A percentile compares a stretch with the other conserved stretches of the same genome.
These are phyloP conservation scores for Taphrina deformans DNA, from an alignment of 1,139 yeast species.

Conservation along the genomic window DNA sequence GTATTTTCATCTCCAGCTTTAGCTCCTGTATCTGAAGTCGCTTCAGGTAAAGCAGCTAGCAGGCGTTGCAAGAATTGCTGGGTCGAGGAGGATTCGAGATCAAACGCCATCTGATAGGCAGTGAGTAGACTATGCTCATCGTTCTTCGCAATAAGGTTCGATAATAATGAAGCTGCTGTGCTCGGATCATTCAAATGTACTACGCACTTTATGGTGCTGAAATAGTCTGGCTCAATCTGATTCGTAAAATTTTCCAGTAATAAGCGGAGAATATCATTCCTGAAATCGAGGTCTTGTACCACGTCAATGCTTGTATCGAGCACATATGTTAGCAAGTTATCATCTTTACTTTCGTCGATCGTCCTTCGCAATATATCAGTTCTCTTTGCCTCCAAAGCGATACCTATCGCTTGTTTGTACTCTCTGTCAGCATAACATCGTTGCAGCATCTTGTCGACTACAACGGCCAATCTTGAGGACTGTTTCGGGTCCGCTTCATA, in stretches of 20 bases:
- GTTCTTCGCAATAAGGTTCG: slow-evolving; percentile 53
- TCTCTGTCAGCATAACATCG: slow-evolving; percentile 75
- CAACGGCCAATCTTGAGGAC: slow-evolving; percentile 62
- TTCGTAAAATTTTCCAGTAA: slow-evolving; percentile 62
- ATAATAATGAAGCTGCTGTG: slow-evolving; percentile 68
- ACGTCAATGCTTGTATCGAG: slow-evolving; percentile 70
- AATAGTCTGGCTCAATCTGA: slow-evolving; percentile 70
- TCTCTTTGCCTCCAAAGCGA: slow-evolving; percentile 83
- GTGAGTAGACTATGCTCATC: slow-evolving; percentile 52
- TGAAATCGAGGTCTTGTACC: slow-evolving; percentile 64
- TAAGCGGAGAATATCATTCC: slow-evolving; percentile 53
- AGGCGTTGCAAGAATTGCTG: slow-evolving; percentile 80
- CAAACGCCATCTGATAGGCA: slow-evolving; percentile 94
- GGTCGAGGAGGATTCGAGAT: slow-evolving; percentile 87
- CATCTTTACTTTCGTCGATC: slow-evolving; percentile 36
- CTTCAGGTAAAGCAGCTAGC: slow-evolving; percentile 43
- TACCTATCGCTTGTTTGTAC: slow-evolving; percentile 75
- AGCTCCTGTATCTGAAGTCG: slow-evolving; percentile 51
- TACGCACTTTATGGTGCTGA: slow-evolving; percentile 76
- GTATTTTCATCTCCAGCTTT: slow-evolving; percentile 43
- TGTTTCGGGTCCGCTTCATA: slow-evolving; percentile 45
- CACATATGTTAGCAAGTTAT: slow-evolving; percentile 68
- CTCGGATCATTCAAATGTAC: slow-evolving; percentile 79
- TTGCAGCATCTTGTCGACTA: slow-evolving; percentile 83
- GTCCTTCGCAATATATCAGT: slow-evolving; percentile 70